Evolutionary conservation across 192 early-diverging fungal genomes (phyloP).

Genomic region (Dimargaris cristalligena): DNA sequence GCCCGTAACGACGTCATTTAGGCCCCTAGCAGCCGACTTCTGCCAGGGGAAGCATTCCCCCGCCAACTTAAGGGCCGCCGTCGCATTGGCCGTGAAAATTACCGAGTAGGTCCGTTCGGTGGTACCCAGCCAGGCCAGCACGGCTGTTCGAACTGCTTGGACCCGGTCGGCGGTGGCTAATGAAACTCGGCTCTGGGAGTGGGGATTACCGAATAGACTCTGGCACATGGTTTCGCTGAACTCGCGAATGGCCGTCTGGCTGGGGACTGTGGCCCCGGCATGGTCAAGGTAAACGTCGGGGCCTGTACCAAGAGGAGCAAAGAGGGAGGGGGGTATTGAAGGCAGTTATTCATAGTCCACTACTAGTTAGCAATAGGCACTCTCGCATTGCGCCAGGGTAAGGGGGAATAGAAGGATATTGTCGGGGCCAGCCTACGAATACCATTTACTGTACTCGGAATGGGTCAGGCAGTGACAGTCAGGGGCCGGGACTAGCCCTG

Average conservation of each 20-base stretch:
- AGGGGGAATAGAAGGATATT: too few relatives aligned
- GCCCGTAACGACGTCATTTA: constrained; percentile 5
- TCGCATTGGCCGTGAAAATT: constrained; percentile 65
- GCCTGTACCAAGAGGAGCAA: too few relatives aligned
- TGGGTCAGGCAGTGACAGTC: too few relatives aligned
- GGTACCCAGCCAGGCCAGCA: constrained; percentile 39
- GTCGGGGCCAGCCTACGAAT: too few relatives aligned
- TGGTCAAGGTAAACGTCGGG: constrained; percentile 52
- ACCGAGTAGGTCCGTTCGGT: constrained; percentile 39
- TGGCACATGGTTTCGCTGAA: constrained; percentile 26
- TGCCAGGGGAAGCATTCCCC: constrained; percentile 52
- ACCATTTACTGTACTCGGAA: too few relatives aligned
- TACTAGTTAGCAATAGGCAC: too few relatives aligned
- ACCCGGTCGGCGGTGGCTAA: constrained; percentile 30
- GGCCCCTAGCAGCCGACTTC: constrained; percentile 10
- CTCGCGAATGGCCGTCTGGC: constrained; percentile 23
- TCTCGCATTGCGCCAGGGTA: too few relatives aligned
- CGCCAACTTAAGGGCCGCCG: constrained; percentile 53
- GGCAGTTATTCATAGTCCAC: too few relatives aligned
- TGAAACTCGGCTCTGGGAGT: constrained; percentile 39
- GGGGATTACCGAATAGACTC: constrained; percentile 44
- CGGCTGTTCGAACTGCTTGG: constrained; percentile 30
- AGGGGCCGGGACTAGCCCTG: too few relatives aligned
- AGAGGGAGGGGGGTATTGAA: too few relatives aligned
- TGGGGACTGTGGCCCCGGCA: constrained; percentile 38